Conservation (phyloP, 345 rosid genomes). For the Bruguiera gymnorhiza region DNA sequence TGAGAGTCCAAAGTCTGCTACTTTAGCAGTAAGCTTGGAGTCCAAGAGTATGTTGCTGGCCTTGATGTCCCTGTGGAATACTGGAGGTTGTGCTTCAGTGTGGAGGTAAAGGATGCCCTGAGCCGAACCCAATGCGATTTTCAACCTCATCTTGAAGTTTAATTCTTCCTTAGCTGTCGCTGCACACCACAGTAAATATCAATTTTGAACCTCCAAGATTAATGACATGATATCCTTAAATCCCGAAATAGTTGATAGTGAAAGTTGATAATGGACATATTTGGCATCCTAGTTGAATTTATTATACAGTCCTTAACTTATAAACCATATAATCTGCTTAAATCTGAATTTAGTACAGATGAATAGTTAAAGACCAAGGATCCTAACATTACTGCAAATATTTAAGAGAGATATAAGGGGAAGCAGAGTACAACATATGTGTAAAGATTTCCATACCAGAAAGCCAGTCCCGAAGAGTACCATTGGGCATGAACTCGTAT, state of each 20-base stretch:
- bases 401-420: too few species aligned
- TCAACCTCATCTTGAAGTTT: conserved; percentile 31
- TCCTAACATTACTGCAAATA: neutral
- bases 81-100: conserved; percentile 53
- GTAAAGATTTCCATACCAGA: conserved; percentile 28
- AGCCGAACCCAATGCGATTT: conserved; percentile 46
- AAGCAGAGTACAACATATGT: too few species aligned
- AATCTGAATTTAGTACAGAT: too few species aligned
- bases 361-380: too few species aligned
- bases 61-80: conserved; percentile 51
- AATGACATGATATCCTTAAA: neutral
- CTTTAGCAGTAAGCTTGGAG: conserved; percentile 43
- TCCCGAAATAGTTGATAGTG: too few species aligned
- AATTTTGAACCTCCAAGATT: conserved; percentile 2
- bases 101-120: conserved; percentile 52
- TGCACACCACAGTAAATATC: neutral
- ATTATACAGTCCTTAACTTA: too few species aligned
- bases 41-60: conserved; percentile 52
- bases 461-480: conserved; percentile 45
- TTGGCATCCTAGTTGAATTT: too few species aligned
- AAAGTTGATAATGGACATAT: too few species aligned
- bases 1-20: conserved; percentile 58
- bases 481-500: conserved; percentile 53
- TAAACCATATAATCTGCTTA: too few species aligned
- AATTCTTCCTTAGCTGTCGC: conserved; percentile 24